Conservation (phyloP, 257 asterid species). For the Solanum gandarillasii region DNA sequence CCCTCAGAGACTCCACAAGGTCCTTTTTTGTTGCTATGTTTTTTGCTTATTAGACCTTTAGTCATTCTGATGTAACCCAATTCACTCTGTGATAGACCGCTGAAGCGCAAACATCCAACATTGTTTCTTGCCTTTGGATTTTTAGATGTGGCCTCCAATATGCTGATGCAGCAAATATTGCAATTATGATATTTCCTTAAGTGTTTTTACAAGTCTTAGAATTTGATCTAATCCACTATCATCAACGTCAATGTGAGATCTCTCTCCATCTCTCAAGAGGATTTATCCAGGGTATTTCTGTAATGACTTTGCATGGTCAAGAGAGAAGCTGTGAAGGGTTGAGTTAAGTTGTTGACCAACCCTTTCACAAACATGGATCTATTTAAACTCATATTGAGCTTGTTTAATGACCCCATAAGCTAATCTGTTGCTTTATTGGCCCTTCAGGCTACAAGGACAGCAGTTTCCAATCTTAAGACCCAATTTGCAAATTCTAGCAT, state of each 20-base stretch:
- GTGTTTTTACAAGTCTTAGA: neutral
- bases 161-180: neutral
- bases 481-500: neutral
- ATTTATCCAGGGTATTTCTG: neutral
- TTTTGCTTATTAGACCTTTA: neutral
- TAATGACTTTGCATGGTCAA: neutral
- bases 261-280: neutral
- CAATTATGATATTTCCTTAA: neutral
- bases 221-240: neutral
- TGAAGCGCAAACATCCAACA: neutral
- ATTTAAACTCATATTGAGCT: neutral
- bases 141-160: neutral
- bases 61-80: neutral
- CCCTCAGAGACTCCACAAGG: neutral
- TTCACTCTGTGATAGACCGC: neutral
- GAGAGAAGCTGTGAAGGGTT: neutral
- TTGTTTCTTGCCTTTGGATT: neutral
- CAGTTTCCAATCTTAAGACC: neutral
- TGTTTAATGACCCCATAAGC: neutral
- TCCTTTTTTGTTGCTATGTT: neutral
- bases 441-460: neutral
- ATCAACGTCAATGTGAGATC: neutral
- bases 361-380: neutral
- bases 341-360: neutral
- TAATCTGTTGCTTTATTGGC: neutral